These are phyloP conservation scores for Teratosphaeria zuluensis DNA, from an alignment of 2,329 filamentous ascomycete species.

Conservation along the genomic window DNA sequence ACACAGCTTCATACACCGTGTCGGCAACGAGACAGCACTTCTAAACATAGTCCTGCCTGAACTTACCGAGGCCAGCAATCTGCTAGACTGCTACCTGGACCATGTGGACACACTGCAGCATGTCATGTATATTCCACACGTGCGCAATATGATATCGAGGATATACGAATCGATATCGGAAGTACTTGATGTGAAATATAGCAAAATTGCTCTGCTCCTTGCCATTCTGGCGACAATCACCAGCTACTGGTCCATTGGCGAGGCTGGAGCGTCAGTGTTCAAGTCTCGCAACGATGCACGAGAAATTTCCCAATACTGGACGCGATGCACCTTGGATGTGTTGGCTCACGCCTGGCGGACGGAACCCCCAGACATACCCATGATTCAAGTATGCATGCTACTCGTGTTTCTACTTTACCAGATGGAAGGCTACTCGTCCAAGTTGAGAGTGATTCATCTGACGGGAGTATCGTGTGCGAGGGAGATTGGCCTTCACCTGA, in stretches of 20 bases:
- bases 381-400: slow-evolving; percentile 19
- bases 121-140: slow-evolving; percentile 14
- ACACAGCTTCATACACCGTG: not conserved
- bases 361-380: slow-evolving; percentile 10
- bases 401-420: slow-evolving; percentile 21
- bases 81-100: slow-evolving; percentile 12
- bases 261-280: slow-evolving; percentile 1
- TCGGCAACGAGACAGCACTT: not conserved
- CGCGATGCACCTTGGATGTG: slow-evolving; percentile 6
- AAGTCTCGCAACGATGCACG: not conserved
- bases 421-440: slow-evolving; percentile 18
- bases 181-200: slow-evolving; percentile 3
- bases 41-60: slow-evolving; percentile 10
- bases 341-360: slow-evolving; percentile 6
- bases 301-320: slow-evolving; percentile 6
- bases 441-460: slow-evolving; percentile 11
- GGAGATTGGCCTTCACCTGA: slow-evolving; percentile 15
- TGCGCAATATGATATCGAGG: slow-evolving; percentile 8
- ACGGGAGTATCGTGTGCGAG: slow-evolving; percentile 14
- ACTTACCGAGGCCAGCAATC: slow-evolving; percentile 7
- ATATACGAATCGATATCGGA: slow-evolving; percentile 4
- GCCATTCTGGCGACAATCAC: slow-evolving; percentile 7
- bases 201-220: slow-evolving; percentile 6
- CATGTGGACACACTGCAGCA: slow-evolving; percentile 19
- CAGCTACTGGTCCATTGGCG: slow-evolving; percentile 5